Base-by-base conservation (phyloP, 164 flowering plant species). In the Aristolochia californica region DNA sequence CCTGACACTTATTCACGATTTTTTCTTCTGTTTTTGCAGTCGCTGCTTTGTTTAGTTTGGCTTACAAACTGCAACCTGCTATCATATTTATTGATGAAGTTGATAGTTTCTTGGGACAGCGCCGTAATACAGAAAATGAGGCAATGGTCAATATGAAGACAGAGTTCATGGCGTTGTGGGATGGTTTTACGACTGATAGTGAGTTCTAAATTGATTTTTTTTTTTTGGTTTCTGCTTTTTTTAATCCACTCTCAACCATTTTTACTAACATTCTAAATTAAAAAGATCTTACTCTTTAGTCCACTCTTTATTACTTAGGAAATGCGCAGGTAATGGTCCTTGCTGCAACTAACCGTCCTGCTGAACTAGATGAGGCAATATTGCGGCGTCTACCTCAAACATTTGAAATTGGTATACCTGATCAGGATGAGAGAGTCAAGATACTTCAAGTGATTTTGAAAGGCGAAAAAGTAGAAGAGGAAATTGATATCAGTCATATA, bases 291-390 rank as follows among this genome's bases (percentile, higher is more conserved):
- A 14, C 22, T 47, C 50, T 47, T 47, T 47, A 28, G 27, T 13
- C 20, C 43, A 54, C 47, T 61, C 49, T 25, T 59, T 0, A 26
- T 60, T 27, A 66, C 38, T 48, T 61, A 90, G 99, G 82, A 56
- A 78, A 84, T 77, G 90, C 97, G 50, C 75, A 89, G 50, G 99
- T 94, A 20, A 86, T 90, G 97, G 99, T 94, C 52, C 93, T 94
- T 64, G 95, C 97, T 68, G 99, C 99, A 30, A 94, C 99, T 56
- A 94, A 90, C 70, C 93, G 97, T 27, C 99, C 99, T 56, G 83
- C 90, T 53, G 97, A 94, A 65, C 96, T 94, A 60, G 99, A 94
- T 74, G 99, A 94, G 70, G 99, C 99, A 68, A 94, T 94, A 68
- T 84, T 94, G 14, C 74, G 99, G 16, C 95, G 97, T 45, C 82